A percentile compares a stretch with the other conserved stretches of the same genome.
Evolutionary conservation across 768 basidiomycete species (phyloP).

Genomic region (Xerocomellus amylosporus): DNA sequence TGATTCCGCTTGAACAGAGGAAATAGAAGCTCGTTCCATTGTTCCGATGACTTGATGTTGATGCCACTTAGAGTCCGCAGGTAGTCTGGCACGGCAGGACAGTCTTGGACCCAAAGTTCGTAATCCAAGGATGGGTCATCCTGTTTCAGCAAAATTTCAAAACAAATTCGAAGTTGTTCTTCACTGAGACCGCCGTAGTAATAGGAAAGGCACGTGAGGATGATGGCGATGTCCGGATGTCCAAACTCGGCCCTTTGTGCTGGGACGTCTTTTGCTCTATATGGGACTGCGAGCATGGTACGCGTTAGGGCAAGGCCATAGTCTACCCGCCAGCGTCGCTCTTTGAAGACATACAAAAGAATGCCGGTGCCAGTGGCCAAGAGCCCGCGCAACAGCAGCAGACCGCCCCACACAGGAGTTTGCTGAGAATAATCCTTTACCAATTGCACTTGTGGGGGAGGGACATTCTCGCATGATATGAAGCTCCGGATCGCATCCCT

Average conservation of each 20-base stretch:
- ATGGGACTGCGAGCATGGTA: too few species aligned
- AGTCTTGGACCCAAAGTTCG: constrained; percentile 28
- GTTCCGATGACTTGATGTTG: constrained; percentile 31
- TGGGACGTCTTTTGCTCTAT: too few species aligned
- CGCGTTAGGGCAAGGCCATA: too few species aligned
- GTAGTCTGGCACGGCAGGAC: constrained; percentile 16
- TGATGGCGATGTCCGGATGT: constrained; percentile 33
- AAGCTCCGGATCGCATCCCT: constrained; percentile 19
- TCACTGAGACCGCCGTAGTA: constrained; percentile 35
- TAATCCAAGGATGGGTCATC: constrained; percentile 36
- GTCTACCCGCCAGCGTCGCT: too few species aligned
- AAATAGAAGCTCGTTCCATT: constrained; percentile 22
- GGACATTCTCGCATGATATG: constrained; percentile 15
- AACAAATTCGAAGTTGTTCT: constrained; percentile 30
- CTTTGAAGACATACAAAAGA: too few species aligned
- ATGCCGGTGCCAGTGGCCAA: constrained; percentile 17
- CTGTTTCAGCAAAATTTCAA: constrained; percentile 27
- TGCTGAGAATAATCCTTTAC: constrained; percentile 7
- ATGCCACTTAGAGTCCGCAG: constrained; percentile 30
- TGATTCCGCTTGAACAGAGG: constrained; percentile 30
- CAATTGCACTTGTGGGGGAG: background rate
- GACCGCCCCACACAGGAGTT: constrained; percentile 15
- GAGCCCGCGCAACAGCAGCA: constrained; percentile 37
- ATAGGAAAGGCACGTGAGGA: constrained; percentile 37
- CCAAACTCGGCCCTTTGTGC: too few species aligned